Base-by-base conservation (phyloP, 768 basidiomycete genomes). In the Holtermanniella nyarrowii region DNA sequence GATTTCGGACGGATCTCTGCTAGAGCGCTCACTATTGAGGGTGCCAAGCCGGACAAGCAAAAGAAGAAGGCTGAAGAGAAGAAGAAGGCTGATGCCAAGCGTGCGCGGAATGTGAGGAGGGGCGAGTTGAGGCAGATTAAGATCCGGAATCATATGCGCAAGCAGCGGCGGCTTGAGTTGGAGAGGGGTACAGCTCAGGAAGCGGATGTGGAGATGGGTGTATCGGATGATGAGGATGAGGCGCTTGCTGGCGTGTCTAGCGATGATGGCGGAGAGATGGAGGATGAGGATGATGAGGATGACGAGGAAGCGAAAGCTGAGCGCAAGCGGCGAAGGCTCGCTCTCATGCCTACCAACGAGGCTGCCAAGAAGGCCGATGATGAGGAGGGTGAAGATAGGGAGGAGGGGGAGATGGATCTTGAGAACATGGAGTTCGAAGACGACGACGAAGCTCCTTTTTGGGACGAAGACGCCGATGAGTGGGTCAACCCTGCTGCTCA, bases 221-320 rank as follows among this genome's bases (percentile, higher is more conserved):
- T n/a, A n/a, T 7, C 10, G 7, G 66, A 68, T 42, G 58, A 60
- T 20, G 53, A 49, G 18, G 58, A 68, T 49, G 61, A 57, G 0
- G 61, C 59, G 41, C 56, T 58, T 27, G 63, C 63, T n/a, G 22
- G 59, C 59, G 27, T 49, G 44, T 7, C 46, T 45, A 22, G 52
- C 62, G 20, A 59, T 57, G 11, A 62, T 60, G 26, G 55, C 57
- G 18, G 59, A 56, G 14, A 24, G n/a, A 12, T 10, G 46, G 18
- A 31, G 53, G 18, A 20, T 42, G 45, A 16, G 10, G 16, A 37
- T 7, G 31, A 37, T 37, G 23, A 39, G 13, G 26, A 46, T 5
- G 13, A 46, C 1, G 44, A 39, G 23, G 55, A 40, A 25, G 48
- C 46, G 4, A 21, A 14, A 20, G 23, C 41, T 2, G 48, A 54